phyloP scores from a whole-genome alignment of 345 rosid genomes.

The Linum trigynum region DNA sequence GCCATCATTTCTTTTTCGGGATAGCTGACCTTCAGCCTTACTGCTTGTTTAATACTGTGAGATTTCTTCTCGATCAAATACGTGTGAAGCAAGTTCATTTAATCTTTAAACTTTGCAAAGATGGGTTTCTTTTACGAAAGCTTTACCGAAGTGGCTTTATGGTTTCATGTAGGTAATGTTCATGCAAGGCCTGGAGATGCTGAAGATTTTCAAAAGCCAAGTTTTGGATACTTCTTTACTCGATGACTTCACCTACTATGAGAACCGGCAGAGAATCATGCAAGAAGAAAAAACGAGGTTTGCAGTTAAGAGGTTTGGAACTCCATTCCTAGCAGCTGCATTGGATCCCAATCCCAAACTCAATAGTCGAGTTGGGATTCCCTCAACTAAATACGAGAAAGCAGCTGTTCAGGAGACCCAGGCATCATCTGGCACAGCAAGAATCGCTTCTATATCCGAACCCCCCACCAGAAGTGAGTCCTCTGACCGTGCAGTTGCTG shows the following conservation, averaged over 20 bases:
- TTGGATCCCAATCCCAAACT: slow-evolving; percentile 35
- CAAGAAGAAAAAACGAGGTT: slow-evolving; percentile 62
- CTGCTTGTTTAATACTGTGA: not conserved
- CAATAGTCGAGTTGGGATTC: slow-evolving; percentile 10
- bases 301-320: slow-evolving; percentile 31
- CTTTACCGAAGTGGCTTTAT: not conserved
- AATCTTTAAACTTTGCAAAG: not conserved
- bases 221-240: slow-evolving; percentile 53
- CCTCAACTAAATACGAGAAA: slow-evolving; percentile 21
- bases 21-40: not conserved
- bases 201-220: slow-evolving; percentile 59
- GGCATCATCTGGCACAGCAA: slow-evolving; percentile 11
- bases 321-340: slow-evolving; percentile 32
- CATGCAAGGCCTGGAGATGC: slow-evolving; percentile 73
- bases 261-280: slow-evolving; percentile 71
- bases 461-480: slow-evolving; percentile 9
- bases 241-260: slow-evolving; percentile 79
- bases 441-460: slow-evolving; percentile 11
- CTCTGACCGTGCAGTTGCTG: slow-evolving; percentile 11
- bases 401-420: slow-evolving; percentile 14
- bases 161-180: slow-evolving; percentile 48
- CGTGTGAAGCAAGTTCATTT: not conserved
- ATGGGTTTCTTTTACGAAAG: not conserved
- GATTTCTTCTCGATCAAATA: too few relatives aligned
- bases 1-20: not conserved